Evolutionary conservation across 2,329 filamentous ascomycete species (phyloP).

Genomic region (Penicillium sp.): DNA sequence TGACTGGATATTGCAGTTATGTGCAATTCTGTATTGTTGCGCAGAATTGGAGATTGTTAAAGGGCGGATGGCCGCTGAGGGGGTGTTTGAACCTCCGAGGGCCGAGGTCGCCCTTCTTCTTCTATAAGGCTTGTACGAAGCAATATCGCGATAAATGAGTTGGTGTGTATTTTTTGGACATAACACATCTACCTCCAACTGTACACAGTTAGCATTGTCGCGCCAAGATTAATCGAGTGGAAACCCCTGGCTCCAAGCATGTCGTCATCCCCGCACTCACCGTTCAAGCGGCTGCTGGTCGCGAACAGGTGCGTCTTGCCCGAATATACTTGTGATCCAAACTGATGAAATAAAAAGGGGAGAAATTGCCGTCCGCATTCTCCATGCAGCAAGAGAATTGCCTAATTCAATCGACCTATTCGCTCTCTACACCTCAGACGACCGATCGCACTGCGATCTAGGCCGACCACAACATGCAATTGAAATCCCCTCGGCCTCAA

Average conservation of each 20-base stretch:
- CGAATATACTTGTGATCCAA: not conserved
- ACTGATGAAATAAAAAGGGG: conserved; percentile 46
- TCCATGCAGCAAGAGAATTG: conserved; percentile 62
- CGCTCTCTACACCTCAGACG: conserved; percentile 57
- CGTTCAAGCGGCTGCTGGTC: conserved; percentile 55
- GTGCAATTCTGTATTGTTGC: too few relatives aligned
- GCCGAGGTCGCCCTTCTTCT: conserved; percentile 9
- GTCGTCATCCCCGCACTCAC: conserved; percentile 28
- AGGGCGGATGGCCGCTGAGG: conserved; percentile 9
- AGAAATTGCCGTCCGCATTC: conserved; percentile 65
- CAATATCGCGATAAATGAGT: not conserved
- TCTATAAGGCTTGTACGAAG: conserved; percentile 1
- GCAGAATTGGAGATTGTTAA: conserved; percentile 4
- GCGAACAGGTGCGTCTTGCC: conserved; percentile 51
- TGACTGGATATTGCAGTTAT: not conserved
- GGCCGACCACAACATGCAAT: conserved; percentile 53
- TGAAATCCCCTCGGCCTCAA: conserved; percentile 51
- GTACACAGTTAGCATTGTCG: not conserved
- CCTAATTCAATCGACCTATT: conserved; percentile 53
- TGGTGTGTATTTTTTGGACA: not conserved
- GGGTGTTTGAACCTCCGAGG: conserved; percentile 8
- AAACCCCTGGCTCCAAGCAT: conserved; percentile 16
- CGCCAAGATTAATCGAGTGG: not conserved
- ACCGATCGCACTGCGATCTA: conserved; percentile 56
- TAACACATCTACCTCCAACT: not conserved